Base-by-base conservation (phyloP, 2,329 filamentous ascomycete genomes). In the Calonectria montana region DNA sequence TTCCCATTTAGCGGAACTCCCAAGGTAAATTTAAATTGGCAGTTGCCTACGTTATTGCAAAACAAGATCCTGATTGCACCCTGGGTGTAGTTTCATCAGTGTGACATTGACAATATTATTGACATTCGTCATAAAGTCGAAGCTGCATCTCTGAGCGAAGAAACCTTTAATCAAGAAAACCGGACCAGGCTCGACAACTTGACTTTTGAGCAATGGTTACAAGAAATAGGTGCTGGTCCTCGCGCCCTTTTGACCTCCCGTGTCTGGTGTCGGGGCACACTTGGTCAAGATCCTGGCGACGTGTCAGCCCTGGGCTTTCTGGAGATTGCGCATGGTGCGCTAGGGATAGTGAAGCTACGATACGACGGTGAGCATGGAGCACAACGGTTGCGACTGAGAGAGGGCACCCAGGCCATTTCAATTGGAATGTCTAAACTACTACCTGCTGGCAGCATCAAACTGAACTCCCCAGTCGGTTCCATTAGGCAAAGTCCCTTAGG, bases 221-320 rank as follows among this genome's bases (percentile, higher is more conserved):
- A 59, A 39, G 29, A 57, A 1, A 39, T 59, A 3, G 53, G 55
- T 9, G 64, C 64, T 10, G 55, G 67, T 6, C 55, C 48, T 5
- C 69, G n/a, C 29, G 61, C 35, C 10, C 29, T 66, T 16, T 21
- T 55, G 27, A 74, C 73, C 1, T 70, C 67, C 16, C 65, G 67
- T 1, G 43, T 74, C 3, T 74, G 73, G 73, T 47, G 31, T 39
- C 71, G 69, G n/a, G 73, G 71, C 2, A 73, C 61, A 21, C 39
- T 73, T 2, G 73, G 73, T 4, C 71, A 71, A 23, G 73, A 74
- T 13, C 65, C 71, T 7, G 57, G 50, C 12, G 71, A 71, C 4
- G 69, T 74, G 13, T 74, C 73, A 2, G 73, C 73, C 2, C 45
- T 74, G 0, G 47, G 57, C 4, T 74, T 74, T 55, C 62, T 74